Conservation (phyloP, 108 stramenopile species). For the Craspedostauros australis region DNA sequence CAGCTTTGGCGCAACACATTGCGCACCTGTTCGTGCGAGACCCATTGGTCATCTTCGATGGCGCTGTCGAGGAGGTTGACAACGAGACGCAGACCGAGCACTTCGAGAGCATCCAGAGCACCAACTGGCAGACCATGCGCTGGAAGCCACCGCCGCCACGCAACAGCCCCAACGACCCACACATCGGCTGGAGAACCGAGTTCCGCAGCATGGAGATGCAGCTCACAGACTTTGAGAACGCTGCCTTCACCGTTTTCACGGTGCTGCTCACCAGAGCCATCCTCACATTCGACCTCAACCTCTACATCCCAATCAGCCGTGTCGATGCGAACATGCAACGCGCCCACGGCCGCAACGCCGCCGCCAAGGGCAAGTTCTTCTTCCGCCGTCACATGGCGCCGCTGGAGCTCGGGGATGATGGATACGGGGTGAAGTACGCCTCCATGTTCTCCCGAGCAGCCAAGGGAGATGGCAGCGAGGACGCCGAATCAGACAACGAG, state of each 20-base stretch:
- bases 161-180: conserved; percentile 78
- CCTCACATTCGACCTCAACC: conserved; percentile 96
- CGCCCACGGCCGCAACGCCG: conserved; percentile 89
- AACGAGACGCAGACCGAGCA: conserved; percentile 92
- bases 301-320: conserved; percentile 93
- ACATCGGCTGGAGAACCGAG: conserved; percentile 98
- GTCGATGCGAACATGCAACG: conserved; percentile 99
- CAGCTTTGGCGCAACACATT: conserved; percentile 89
- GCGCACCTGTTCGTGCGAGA: conserved; percentile 96
- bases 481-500: background rate
- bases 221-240: conserved; percentile 98
- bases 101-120: conserved; percentile 97
- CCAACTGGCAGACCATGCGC: conserved; percentile 98
- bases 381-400: conserved; percentile 94
- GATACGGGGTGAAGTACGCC: conserved; percentile 72
- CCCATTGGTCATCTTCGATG: conserved; percentile 95
- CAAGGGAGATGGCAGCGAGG: conserved; percentile 22
- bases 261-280: conserved; percentile 94
- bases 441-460: conserved; percentile 74
- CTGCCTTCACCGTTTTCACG: conserved; percentile 93
- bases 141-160: conserved; percentile 99
- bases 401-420: conserved; percentile 81
- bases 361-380: conserved; percentile 86
- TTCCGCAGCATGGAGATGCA: conserved; percentile 98
- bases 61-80: conserved; percentile 91